Percentiles rank a stretch among this genome's conserved stretches.
Evolutionary conservation across 83 land plant genomes (phyloP).

Genomic region (Diphasiastrum complanatum): DNA sequence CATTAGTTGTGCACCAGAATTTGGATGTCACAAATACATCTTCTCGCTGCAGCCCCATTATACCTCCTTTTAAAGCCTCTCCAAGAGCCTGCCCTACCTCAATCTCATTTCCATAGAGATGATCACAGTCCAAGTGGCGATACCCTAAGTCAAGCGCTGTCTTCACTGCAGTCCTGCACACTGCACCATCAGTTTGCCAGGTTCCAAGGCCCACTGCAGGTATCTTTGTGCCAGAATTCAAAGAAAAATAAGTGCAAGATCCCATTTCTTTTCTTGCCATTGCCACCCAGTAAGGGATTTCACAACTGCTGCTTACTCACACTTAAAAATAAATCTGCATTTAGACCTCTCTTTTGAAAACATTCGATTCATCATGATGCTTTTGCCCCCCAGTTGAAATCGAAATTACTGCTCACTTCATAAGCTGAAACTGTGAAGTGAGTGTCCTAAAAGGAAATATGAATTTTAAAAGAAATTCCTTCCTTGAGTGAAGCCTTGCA

Average conservation of each 20-base stretch:
- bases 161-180: conserved; percentile 43
- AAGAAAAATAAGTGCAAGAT: conserved; percentile 29
- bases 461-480: no score
- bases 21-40: conserved; percentile 70
- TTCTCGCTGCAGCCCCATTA: conserved; percentile 44
- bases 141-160: conserved; percentile 61
- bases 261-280: conserved; percentile 33
- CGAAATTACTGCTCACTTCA: no score
- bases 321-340: no score
- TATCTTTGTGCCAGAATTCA: conserved; percentile 58
- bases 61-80: conserved; percentile 41
- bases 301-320: no score
- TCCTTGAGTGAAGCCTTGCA: no score
- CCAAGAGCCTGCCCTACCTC: conserved; percentile 66
- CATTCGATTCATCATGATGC: no score
- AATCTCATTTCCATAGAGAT: conserved; percentile 65
- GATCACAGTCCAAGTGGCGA: conserved; percentile 64
- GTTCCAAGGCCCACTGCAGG: conserved; percentile 76
- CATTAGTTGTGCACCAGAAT: conserved; percentile 52
- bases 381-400: no score
- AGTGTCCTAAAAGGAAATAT: no score
- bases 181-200: conserved; percentile 63
- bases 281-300: not conserved
- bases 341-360: no score
- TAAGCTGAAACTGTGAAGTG: no score